Base-by-base conservation (phyloP, 2,329 filamentous ascomycete species). In the Botrytis elliptica region DNA sequence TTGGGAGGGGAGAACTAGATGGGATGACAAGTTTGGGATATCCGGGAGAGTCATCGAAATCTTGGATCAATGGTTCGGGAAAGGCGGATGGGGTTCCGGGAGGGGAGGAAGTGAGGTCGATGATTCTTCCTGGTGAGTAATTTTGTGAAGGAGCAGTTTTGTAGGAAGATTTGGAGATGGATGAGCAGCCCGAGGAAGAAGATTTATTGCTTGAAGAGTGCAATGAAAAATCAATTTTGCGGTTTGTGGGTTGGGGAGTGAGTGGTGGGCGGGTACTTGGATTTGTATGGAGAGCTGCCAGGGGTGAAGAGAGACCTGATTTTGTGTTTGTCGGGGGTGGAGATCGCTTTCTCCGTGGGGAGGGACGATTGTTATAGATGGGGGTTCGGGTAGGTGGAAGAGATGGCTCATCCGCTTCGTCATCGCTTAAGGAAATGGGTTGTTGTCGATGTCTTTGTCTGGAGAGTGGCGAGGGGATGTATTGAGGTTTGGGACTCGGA, bases 91-190 rank as follows among this genome's bases (percentile, higher is more conserved):
- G 44, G 14, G 25, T 57, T 44, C 18, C 18, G 22, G 64, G 64
- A n/a, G 71, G 40, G 1, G 71, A 66, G 36, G 70, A 72, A 7
- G 63, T 69, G 8, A 72, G 64, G 49, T 72, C 64, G 36, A 72
- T 72, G 20, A 72, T 20, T 25, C 49, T 29, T 9, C 66, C 66
- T 18, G 66, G 49, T 20, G 66, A 69, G 7, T 44, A 29, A 6
- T 33, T 72, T n/a, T 68, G 64, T 1, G 52, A 73, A 62, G 52
- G 64, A 2, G 71, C 71, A 10, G 71, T 73, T 20, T 69, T 73
- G 29, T 73, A 73, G 25, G 49, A 70, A 16, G 71, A 70, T 18
- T 36, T 57, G n/a, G 66, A 69, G 49, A 57, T 16, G 10, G 66
- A 69, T 29, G 62, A 68, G 63, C 38, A 42, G 16, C n/a, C 33